Percentiles rank a stretch among this genome's conserved stretches.
Evolutionary conservation across 116 monocot genomes (phyloP).

Genomic region (Thalassia testudinum): DNA sequence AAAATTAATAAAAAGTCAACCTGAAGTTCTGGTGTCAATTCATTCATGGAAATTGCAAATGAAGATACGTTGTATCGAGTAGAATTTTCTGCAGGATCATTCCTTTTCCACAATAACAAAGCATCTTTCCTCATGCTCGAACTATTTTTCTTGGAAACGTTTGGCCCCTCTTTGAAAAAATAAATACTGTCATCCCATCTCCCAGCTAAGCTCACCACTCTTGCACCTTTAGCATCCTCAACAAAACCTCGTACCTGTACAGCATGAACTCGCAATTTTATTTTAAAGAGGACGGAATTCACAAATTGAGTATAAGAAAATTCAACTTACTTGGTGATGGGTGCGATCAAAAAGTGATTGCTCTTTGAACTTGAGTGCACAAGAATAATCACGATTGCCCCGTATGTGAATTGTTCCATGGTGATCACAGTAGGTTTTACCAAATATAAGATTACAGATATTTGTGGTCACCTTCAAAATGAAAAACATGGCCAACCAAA

Average conservation of each 20-base stretch:
- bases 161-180: constrained; percentile 17
- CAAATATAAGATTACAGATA: constrained; percentile 89
- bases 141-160: constrained; percentile 21
- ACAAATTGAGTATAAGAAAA: background rate
- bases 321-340: constrained; percentile 46
- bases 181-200: constrained; percentile 88
- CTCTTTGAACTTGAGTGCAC: constrained; percentile 81
- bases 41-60: constrained; percentile 82
- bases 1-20: constrained; percentile 15
- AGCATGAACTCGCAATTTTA: too few species aligned
- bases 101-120: constrained; percentile 67
- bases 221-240: constrained; percentile 47
- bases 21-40: constrained; percentile 56
- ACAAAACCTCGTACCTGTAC: constrained; percentile 79
- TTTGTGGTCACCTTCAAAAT: constrained; percentile 68
- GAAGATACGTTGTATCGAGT: constrained; percentile 84
- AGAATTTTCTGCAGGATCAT: constrained; percentile 35
- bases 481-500: background rate
- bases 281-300: background rate
- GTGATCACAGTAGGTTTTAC: constrained; percentile 84
- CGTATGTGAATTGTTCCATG: constrained; percentile 80
- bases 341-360: constrained; percentile 75
- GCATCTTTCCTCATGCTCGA: constrained; percentile 11
- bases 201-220: constrained; percentile 51
- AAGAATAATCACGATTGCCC: constrained; percentile 64